Evolutionary conservation across 441 rosid genomes (phyloP).

Genomic region (Arabidopsis lyrata): DNA sequence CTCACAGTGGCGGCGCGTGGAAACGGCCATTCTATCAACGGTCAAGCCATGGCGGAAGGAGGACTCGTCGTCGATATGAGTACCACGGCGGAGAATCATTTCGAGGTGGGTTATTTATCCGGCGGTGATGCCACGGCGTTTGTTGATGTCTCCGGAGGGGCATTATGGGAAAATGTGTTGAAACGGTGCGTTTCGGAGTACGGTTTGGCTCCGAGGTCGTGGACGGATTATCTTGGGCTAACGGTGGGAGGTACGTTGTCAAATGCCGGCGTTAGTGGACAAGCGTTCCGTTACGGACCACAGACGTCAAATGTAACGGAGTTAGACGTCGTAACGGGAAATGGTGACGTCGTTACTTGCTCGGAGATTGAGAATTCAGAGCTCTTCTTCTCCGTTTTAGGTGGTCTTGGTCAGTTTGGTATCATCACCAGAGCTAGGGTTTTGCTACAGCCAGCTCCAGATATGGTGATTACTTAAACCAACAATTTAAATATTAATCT

Average conservation of each 20-base stretch:
- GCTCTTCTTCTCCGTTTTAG: conserved; percentile 74
- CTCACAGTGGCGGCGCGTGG: conserved; percentile 95
- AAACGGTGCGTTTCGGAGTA: conserved; percentile 57
- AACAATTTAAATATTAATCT: not conserved
- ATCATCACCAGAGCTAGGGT: conserved; percentile 84
- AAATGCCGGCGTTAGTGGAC: conserved; percentile 97
- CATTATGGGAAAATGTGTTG: conserved; percentile 88
- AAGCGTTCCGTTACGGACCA: conserved; percentile 91
- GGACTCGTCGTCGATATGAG: conserved; percentile 90
- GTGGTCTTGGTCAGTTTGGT: conserved; percentile 95
- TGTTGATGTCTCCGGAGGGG: conserved; percentile 84
- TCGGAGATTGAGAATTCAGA: conserved; percentile 62
- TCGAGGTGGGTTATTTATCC: conserved; percentile 42
- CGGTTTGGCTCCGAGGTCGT: conserved; percentile 83
- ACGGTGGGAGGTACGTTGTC: conserved; percentile 96
- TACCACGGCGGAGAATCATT: conserved; percentile 54
- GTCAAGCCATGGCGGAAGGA: conserved; percentile 87
- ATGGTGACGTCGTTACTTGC: conserved; percentile 67
- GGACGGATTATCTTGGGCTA: conserved; percentile 87
- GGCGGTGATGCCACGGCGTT: conserved; percentile 38
- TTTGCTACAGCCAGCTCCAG: conserved; percentile 75
- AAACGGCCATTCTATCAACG: conserved; percentile 96
- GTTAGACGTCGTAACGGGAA: conserved; percentile 86
- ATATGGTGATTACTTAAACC: conserved; percentile 56
- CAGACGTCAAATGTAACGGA: conserved; percentile 86